Evolutionary conservation across 768 basidiomycete genomes (phyloP), one percentile per base, ranked within the genome.

Genomic region (Cystofilobasidium macerans): DNA sequence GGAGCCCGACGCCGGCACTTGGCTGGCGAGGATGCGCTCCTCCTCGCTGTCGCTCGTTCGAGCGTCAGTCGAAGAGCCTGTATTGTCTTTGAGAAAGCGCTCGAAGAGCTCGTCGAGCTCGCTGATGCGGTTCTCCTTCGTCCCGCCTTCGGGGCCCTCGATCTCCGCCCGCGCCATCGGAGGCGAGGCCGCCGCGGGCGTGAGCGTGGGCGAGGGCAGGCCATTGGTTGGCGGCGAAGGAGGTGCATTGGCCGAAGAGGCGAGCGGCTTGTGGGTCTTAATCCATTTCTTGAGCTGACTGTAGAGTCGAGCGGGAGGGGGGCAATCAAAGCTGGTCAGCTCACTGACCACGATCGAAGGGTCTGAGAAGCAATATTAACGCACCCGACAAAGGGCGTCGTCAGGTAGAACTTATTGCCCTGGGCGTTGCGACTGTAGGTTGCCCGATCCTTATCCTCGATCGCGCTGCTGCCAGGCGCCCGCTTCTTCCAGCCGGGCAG

Each of bases 401-500:
- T 91, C 72, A 97, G 80, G 78, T 95, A 99, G 76, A 95, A 98
- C 75, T 88, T 91, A 30, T 74, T 72, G 80, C 81, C 65, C 78
- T 79, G 40, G 3, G 54, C 28, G 43, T 51, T 20, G 43, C 71
- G 20, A 20, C 51, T 54, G 51, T 54, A 54, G 12, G 51, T 54
- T 20, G 51, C 51, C 2, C 51, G 51, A 11, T 54, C 51, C 28
- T 32, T 30, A 1, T 54, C 51, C 8, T 54, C 51, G 28, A 54
- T 30, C 28, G 18, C 51, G 11, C 28, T 18, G 11, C 28, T 30
- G 70, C 71, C 59, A 56, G 68, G 61, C 70, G 73, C 24, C 81
- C 78, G 72, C 57, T 68, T 72, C 74, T 83, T 90, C 93, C 93
- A 99, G 0, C 89, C 91, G 0, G 94, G 95, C 12, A 99, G 79